Percentiles rank a stretch among this genome's conserved stretches.
These are phyloP conservation scores for Draba incana DNA, from an alignment of 345 rosid genomes.

Conservation along the genomic window DNA sequence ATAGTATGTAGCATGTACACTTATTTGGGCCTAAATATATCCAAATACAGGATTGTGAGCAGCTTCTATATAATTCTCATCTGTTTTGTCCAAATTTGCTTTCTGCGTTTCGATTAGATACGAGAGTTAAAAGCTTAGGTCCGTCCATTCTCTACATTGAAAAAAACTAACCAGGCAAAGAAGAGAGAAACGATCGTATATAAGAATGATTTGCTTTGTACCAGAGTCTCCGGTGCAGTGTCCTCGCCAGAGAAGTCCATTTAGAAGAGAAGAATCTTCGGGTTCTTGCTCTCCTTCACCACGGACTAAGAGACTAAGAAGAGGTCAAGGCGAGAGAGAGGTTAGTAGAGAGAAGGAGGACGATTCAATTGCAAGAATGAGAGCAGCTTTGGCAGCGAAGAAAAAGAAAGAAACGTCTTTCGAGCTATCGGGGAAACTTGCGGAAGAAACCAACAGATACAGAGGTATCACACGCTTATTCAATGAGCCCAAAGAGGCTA, in stretches of 20 bases:
- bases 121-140: too few species aligned
- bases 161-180: too few species aligned
- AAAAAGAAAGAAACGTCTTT: constrained; percentile 90
- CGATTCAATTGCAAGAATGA: constrained; percentile 79
- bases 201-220: too few species aligned
- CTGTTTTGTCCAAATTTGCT: too few species aligned
- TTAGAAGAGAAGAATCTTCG: constrained; percentile 45
- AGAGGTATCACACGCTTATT: constrained; percentile 88
- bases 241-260: constrained; percentile 42
- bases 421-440: constrained; percentile 97
- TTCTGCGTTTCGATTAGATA: too few species aligned
- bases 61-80: too few species aligned
- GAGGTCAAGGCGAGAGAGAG: constrained; percentile 57
- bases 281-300: constrained; percentile 74
- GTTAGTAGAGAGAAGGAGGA: constrained; percentile 50
- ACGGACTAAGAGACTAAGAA: constrained; percentile 60
- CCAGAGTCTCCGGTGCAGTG: constrained; percentile 50
- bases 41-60: too few species aligned
- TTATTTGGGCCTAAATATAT: too few species aligned
- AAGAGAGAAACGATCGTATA: too few species aligned
- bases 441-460: constrained; percentile 90
- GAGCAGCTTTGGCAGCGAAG: constrained; percentile 81
- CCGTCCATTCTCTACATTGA: too few species aligned
- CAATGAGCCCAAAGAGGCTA: constrained; percentile 91
- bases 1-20: too few species aligned